Conservation (phyloP, 2,329 filamentous ascomycete genomes). For the Trichoderma sp. region DNA sequence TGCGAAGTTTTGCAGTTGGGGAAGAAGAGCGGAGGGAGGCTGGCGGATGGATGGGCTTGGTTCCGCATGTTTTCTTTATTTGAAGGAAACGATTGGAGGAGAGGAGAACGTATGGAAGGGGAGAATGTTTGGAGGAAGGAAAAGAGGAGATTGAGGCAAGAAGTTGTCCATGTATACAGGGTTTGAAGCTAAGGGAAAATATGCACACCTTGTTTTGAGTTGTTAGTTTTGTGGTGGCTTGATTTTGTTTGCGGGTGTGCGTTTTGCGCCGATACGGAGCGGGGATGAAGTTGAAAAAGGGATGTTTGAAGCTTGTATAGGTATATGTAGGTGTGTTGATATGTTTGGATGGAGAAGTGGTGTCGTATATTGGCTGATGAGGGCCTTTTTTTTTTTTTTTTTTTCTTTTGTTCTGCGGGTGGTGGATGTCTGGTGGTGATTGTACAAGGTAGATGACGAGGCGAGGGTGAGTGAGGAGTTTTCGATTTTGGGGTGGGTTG, state of each 20-base stretch:
- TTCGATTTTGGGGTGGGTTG: not conserved
- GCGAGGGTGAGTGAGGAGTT: not conserved
- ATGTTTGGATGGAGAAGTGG: not conserved
- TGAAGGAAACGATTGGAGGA: too few species aligned
- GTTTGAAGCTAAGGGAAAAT: not conserved
- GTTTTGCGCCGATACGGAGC: not conserved
- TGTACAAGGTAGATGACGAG: not conserved
- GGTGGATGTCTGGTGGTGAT: not conserved
- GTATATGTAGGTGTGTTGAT: not conserved
- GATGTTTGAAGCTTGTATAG: not conserved
- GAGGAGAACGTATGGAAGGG: not conserved
- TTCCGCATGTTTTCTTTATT: not conserved
- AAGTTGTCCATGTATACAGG: not conserved
- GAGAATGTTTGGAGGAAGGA: not conserved
- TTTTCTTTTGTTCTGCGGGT: not conserved
- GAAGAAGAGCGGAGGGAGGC: not conserved
- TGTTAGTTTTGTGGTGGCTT: not conserved
- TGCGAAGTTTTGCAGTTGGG: not conserved
- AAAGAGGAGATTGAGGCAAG: not conserved
- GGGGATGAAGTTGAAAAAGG: not conserved
- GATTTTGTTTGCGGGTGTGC: not conserved
- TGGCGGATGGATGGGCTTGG: not conserved
- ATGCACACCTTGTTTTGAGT: not conserved
- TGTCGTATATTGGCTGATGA: not conserved
- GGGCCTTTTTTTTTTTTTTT: too few species aligned